phyloP scores from a whole-genome alignment of 208 protist genomes.

The Chromosphaera perkinsii region DNA sequence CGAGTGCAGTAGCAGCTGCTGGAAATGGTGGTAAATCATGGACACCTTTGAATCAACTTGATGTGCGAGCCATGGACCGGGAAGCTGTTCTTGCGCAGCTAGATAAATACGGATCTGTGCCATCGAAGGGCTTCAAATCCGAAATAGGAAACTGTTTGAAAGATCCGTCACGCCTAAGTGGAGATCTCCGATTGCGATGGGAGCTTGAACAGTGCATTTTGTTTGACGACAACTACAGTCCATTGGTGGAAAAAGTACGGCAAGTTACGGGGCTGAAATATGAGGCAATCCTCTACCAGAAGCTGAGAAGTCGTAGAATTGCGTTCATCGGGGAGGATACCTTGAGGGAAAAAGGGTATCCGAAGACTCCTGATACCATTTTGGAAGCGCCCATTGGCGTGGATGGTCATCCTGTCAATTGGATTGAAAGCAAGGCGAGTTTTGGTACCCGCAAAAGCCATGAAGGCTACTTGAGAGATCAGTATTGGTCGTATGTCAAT shows the following conservation, averaged over 20 bases:
- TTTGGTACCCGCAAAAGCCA: conserved; percentile 48
- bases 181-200: conserved; percentile 14
- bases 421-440: conserved; percentile 56
- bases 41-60: too few species aligned
- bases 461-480: conserved; percentile 32
- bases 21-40: too few species aligned
- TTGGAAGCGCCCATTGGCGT: conserved; percentile 35
- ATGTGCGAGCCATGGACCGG: neutral
- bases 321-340: conserved; percentile 40
- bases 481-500: conserved; percentile 46
- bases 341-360: conserved; percentile 32
- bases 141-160: too few species aligned
- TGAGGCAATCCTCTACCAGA: conserved; percentile 47
- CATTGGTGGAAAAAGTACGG: conserved; percentile 34
- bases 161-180: conserved; percentile 16
- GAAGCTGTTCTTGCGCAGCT: neutral
- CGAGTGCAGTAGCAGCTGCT: too few species aligned
- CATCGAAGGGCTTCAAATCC: neutral
- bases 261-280: conserved; percentile 41
- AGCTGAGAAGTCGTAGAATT: conserved; percentile 38
- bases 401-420: conserved; percentile 38
- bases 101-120: neutral
- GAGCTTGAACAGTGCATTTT: conserved; percentile 31
- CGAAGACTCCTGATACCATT: conserved; percentile 53
- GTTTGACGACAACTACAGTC: conserved; percentile 38